These are phyloP conservation scores for Phytophthora fragariae DNA, from an alignment of 352 stramenopile genomes.

Conservation along the genomic window DNA sequence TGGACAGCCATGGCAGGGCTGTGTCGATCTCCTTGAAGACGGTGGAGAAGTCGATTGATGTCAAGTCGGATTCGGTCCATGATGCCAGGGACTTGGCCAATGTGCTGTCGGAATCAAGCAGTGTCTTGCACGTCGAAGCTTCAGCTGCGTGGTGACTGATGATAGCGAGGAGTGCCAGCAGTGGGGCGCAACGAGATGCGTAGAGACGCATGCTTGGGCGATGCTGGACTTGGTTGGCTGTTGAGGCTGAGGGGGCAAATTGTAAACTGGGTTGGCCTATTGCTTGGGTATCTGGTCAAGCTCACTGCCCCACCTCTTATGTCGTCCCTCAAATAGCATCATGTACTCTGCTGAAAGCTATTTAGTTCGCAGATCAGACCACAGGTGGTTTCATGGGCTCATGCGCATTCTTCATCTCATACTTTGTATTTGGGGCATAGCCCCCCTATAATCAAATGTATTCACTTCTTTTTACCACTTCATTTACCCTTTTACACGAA, in stretches of 20 bases:
- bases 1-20: constrained; percentile 52
- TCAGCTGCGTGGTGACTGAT: not conserved
- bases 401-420: no score
- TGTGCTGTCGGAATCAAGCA: constrained; percentile 13
- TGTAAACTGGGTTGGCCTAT: not conserved
- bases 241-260: not conserved
- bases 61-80: not conserved
- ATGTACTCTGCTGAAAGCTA: not conserved
- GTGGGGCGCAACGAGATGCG: not conserved
- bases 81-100: constrained; percentile 5
- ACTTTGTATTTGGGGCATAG: no score
- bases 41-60: constrained; percentile 14
- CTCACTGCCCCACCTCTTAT: not conserved
- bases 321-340: not conserved
- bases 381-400: not conserved
- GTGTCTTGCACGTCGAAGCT: constrained; percentile 25
- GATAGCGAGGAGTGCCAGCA: not conserved
- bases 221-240: not conserved
- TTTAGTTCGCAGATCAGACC: not conserved
- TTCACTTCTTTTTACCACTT: no score
- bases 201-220: not conserved
- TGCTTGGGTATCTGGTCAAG: not conserved
- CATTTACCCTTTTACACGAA: not conserved
- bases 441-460: no score
- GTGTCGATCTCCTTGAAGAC: constrained; percentile 40